Conservation (phyloP, 2,329 filamentous ascomycete species). For the Aureobasidium melanogenum region DNA sequence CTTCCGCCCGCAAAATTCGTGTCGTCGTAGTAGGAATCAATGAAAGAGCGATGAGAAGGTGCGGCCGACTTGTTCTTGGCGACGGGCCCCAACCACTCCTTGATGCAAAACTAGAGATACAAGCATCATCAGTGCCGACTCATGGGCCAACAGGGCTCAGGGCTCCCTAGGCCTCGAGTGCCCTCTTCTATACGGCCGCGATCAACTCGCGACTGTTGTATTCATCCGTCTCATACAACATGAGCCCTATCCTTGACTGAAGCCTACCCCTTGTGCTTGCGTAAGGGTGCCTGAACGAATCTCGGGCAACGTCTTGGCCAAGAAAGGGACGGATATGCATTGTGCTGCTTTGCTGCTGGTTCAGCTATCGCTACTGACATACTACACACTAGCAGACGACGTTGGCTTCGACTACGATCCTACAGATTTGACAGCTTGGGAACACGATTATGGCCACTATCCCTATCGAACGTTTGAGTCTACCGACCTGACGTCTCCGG, state of each 20-base stretch:
- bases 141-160: not conserved
- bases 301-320: not conserved
- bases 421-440: conserved; percentile 1
- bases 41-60: not conserved
- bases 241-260: not conserved
- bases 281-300: not conserved
- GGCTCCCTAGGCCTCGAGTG: not conserved
- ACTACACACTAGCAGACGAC: not conserved
- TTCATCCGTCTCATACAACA: not conserved
- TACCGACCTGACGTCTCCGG: conserved; percentile 1
- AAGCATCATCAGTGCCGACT: not conserved
- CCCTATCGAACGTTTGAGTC: conserved; percentile 10
- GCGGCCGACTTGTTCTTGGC: not conserved
- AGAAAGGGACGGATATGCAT: not conserved
- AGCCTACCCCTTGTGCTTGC: not conserved
- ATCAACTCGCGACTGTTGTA: not conserved
- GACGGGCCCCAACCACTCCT: not conserved
- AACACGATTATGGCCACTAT: conserved; percentile 10
- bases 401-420: conserved; percentile 11
- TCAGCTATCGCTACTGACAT: not conserved
- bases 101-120: not conserved
- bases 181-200: not conserved
- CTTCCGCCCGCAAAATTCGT: not conserved
- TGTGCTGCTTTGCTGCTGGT: not conserved
- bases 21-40: not conserved